Evolutionary conservation across 2,329 filamentous ascomycete species (phyloP).

Genomic region (Alternaria arborescens): DNA sequence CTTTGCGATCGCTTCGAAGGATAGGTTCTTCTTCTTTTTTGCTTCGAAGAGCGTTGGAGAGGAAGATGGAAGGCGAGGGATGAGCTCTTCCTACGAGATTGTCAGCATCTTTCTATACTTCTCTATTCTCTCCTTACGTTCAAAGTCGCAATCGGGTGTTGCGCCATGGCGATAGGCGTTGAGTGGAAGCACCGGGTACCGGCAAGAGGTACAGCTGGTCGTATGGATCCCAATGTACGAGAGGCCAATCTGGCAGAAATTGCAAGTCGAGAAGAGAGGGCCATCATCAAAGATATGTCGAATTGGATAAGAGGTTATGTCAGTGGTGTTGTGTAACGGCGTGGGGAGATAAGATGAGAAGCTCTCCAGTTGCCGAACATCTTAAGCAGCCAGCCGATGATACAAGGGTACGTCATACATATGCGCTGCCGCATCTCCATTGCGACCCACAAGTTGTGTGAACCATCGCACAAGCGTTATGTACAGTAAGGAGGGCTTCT

Average conservation of each 20-base stretch:
- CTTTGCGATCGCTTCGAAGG: slow-evolving; percentile 79
- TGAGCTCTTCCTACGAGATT: slow-evolving; percentile 66
- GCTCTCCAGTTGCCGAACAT: slow-evolving; percentile 23
- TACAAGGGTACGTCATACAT: slow-evolving; percentile 22
- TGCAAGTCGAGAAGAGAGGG: slow-evolving; percentile 37
- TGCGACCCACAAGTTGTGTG: slow-evolving; percentile 2
- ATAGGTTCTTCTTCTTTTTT: slow-evolving; percentile 78
- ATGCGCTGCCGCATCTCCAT: slow-evolving; percentile 10
- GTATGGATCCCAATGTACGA: slow-evolving; percentile 42
- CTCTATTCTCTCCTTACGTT: slow-evolving; percentile 33
- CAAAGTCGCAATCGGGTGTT: slow-evolving; percentile 51
- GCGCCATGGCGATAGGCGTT: slow-evolving; percentile 42
- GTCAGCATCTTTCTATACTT: slow-evolving; percentile 17
- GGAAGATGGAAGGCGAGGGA: slow-evolving; percentile 73
- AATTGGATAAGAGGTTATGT: slow-evolving; percentile 24
- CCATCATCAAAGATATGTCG: slow-evolving; percentile 28
- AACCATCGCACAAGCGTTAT: background rate
- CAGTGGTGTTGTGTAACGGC: slow-evolving; percentile 19
- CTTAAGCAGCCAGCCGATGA: slow-evolving; percentile 21
- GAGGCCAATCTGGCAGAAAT: slow-evolving; percentile 42
- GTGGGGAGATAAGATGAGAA: slow-evolving; percentile 29
- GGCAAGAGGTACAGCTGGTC: slow-evolving; percentile 32
- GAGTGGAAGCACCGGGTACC: slow-evolving; percentile 39
- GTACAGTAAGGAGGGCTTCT: background rate
- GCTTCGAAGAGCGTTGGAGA: slow-evolving; percentile 79